Base-by-base conservation (phyloP, 1,284 basidiomycete genomes). In the Cerrena zonata region DNA sequence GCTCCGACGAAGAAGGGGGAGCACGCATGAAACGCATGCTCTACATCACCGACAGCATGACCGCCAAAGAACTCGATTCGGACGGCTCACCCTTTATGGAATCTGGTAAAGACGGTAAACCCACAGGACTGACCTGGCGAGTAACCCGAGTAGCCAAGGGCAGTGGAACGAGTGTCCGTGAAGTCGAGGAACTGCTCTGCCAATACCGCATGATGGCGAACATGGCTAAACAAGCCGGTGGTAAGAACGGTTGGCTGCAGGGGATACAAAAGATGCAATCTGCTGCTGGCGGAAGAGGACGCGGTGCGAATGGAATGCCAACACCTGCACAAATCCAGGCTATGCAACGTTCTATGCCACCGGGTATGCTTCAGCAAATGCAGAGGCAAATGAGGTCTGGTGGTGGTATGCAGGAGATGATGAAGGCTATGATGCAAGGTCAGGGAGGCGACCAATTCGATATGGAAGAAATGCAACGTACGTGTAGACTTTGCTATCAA, bases 1-100 rank as follows among this genome's bases (percentile, higher is more conserved):
- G 91, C 37, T 87, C 87, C 25, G 91, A 93, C 64, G 94, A 96
- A 65, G 95, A 97, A 63, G 92, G 91, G 34, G 86, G 89, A 1
- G 69, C 82, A 58, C 86, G 91, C 53, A 88, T 99, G 84, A 98
- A 98, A 72, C 86, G 94, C 55, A 94, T 99, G 91, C 90, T 98
- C 58, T 99, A 90, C 74, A 98, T 99, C 65, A 97, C 93, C 21
- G 95, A 99, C 70, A 93, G 91, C 62, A 99, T 99, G 95, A 91
- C 93, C 38, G 80, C 86, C 15, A 74, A 75, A 50, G 96, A 99
- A 70, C 82, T 99, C 50, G 94, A 99, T 70, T 95, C 91, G n/a
- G 95, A 99, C 66, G 96, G 95, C 11, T 75, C 84, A 38, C 78
- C 83, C 38, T 95, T 96, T 71, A 85, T 92, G 78, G 84, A 88